Conservation (phyloP, 2,329 filamentous ascomycete species). For the Cladosporium sp. region DNA sequence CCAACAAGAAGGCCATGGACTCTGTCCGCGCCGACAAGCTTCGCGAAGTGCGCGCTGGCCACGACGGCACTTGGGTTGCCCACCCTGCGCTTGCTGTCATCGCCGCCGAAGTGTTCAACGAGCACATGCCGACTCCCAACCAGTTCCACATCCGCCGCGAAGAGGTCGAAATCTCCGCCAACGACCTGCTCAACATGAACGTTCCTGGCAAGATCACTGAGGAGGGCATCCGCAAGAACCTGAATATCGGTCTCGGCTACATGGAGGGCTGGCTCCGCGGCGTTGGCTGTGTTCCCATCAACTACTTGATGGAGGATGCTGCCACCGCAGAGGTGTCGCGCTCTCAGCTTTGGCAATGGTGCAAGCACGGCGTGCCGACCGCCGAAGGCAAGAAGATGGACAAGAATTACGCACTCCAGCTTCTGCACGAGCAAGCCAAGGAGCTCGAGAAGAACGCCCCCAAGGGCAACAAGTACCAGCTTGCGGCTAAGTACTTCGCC, state of each 20-base stretch:
- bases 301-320: conserved; percentile 97
- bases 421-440: conserved; percentile 81
- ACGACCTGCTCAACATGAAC: conserved; percentile 97
- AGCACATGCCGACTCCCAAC: conserved; percentile 97
- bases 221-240: conserved; percentile 92
- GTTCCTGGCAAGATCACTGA: conserved; percentile 89
- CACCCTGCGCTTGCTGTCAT: conserved; percentile 88
- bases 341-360: conserved; percentile 96
- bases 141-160: conserved; percentile 88
- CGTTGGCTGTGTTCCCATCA: conserved; percentile 93
- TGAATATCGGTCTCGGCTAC: conserved; percentile 93
- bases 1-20: conserved; percentile 93
- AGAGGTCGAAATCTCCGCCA: conserved; percentile 78
- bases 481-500: conserved; percentile 90
- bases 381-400: conserved; percentile 88
- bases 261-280: conserved; percentile 99
- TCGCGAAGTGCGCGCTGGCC: conserved; percentile 87
- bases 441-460: conserved; percentile 68
- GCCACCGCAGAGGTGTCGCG: conserved; percentile 95
- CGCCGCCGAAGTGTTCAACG: conserved; percentile 90
- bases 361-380: conserved; percentile 67
- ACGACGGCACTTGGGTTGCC: conserved; percentile 96
- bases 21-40: conserved; percentile 92
- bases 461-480: conserved; percentile 85
- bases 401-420: conserved; percentile 81